A percentile compares a stretch with the other conserved stretches of the same genome.
Evolutionary conservation across 2,329 filamentous ascomycete species (phyloP).

Genomic region (Colletotrichum zoysiae): DNA sequence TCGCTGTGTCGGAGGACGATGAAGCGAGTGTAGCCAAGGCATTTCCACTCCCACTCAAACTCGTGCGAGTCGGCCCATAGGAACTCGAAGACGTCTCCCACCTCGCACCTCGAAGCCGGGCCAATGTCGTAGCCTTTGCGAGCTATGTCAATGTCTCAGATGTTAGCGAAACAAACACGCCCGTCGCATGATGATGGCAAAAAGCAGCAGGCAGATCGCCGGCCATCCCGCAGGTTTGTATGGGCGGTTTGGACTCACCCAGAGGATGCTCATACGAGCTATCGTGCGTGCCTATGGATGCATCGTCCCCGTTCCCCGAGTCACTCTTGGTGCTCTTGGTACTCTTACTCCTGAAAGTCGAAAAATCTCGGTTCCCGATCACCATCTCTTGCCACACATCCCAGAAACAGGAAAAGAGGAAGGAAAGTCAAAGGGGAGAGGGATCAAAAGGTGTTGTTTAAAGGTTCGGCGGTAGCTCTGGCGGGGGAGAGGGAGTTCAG

Average conservation of each 20-base stretch:
- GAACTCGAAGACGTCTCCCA: conserved; percentile 40
- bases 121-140: conserved; percentile 41
- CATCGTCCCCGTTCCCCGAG: conserved; percentile 41
- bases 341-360: conserved; percentile 41
- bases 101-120: conserved; percentile 34
- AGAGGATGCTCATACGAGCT: conserved; percentile 41
- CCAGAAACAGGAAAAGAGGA: conserved; percentile 30
- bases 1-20: conserved; percentile 39
- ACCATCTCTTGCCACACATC: conserved; percentile 42
- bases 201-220: neutral
- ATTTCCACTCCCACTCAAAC: conserved; percentile 41
- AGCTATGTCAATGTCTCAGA: conserved; percentile 22
- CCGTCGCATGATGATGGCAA: neutral
- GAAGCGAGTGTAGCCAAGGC: conserved; percentile 40
- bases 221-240: too few species aligned
- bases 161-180: conserved; percentile 21
- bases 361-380: conserved; percentile 41
- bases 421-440: conserved; percentile 9
- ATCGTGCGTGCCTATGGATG: conserved; percentile 40
- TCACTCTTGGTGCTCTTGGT: conserved; percentile 42
- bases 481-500: conserved; percentile 26
- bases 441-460: conserved; percentile 18
- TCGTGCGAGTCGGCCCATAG: conserved; percentile 40
- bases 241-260: conserved; percentile 28
- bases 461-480: conserved; percentile 34